Conservation (phyloP, 768 basidiomycete species). For the Fibroporia radiculosa region DNA sequence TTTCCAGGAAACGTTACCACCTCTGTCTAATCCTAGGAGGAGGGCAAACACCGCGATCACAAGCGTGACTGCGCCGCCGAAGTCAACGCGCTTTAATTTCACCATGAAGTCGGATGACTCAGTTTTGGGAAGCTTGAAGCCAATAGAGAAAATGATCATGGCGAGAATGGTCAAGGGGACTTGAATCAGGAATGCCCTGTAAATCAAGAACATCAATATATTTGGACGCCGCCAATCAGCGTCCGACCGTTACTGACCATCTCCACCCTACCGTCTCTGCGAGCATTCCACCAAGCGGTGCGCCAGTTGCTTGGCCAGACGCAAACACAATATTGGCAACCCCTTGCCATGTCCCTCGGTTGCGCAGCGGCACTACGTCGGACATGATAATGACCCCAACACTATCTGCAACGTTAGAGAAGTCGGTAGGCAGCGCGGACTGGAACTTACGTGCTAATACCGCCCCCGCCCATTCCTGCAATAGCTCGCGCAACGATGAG, state of each 20-base stretch:
- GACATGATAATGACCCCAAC: slow-evolving; percentile 60
- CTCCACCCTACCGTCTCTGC: slow-evolving; percentile 62
- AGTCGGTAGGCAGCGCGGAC: background rate
- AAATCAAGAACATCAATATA: background rate
- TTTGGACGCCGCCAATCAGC: background rate
- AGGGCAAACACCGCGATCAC: slow-evolving; percentile 49
- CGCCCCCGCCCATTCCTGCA: slow-evolving; percentile 54
- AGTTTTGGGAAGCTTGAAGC: slow-evolving; percentile 44
- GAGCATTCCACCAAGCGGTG: slow-evolving; percentile 55
- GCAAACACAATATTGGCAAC: slow-evolving; percentile 55
- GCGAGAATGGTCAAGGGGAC: slow-evolving; percentile 50
- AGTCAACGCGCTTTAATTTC: slow-evolving; percentile 58
- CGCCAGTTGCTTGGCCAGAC: slow-evolving; percentile 48
- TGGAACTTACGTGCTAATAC: slow-evolving; percentile 51
- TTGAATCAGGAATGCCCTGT: slow-evolving; percentile 53
- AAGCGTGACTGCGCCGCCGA: slow-evolving; percentile 48
- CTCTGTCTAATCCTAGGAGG: slow-evolving; percentile 46
- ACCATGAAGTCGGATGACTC: slow-evolving; percentile 33
- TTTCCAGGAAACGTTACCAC: slow-evolving; percentile 26
- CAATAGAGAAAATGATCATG: slow-evolving; percentile 41
- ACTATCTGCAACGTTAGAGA: slow-evolving; percentile 21
- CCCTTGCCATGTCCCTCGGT: slow-evolving; percentile 67
- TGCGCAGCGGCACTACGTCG: slow-evolving; percentile 54
- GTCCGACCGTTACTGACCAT: slow-evolving; percentile 31
- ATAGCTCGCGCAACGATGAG: slow-evolving; percentile 46